Evolutionary conservation across 169 alveolate genomes (phyloP).

Genomic region (Nephromyces sp.): DNA sequence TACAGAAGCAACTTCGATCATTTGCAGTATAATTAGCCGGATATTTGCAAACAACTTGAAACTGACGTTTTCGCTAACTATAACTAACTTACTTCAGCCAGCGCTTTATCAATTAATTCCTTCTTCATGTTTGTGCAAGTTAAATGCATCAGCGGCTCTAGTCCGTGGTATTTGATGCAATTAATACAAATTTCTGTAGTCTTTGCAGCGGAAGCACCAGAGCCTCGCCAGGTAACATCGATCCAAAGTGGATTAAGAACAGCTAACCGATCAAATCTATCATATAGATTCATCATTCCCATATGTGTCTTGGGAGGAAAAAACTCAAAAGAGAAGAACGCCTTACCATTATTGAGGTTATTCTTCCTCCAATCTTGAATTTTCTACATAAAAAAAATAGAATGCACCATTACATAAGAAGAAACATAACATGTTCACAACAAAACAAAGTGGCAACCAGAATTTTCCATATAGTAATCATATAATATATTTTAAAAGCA

Average conservation of each 20-base stretch:
- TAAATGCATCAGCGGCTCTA: conserved; percentile 59
- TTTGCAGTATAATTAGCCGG: no score
- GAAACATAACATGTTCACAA: no score
- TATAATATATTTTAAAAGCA: no score
- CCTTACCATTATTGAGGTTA: background rate
- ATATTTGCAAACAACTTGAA: no score
- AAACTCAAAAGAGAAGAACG: conserved; percentile 47
- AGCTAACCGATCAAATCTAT: conserved; percentile 53
- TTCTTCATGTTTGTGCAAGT: conserved; percentile 51
- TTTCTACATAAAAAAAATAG: background rate
- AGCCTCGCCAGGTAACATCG: conserved; percentile 63
- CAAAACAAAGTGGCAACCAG: no score
- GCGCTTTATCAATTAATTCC: conserved; percentile 32
- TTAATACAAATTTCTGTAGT: conserved; percentile 48
- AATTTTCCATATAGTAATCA: no score
- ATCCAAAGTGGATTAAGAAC: conserved; percentile 47
- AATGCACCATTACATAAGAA: no score
- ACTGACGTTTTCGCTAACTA: no score
- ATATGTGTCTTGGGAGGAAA: conserved; percentile 59
- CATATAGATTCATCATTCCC: conserved; percentile 45
- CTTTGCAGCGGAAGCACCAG: conserved; percentile 38
- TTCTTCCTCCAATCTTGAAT: conserved; percentile 1
- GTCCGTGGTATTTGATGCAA: conserved; percentile 41
- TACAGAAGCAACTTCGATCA: no score
- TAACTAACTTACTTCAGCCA: conserved; percentile 24